Base-by-base conservation (phyloP, 306 rosid genomes). In the Fagus crenata region DNA sequence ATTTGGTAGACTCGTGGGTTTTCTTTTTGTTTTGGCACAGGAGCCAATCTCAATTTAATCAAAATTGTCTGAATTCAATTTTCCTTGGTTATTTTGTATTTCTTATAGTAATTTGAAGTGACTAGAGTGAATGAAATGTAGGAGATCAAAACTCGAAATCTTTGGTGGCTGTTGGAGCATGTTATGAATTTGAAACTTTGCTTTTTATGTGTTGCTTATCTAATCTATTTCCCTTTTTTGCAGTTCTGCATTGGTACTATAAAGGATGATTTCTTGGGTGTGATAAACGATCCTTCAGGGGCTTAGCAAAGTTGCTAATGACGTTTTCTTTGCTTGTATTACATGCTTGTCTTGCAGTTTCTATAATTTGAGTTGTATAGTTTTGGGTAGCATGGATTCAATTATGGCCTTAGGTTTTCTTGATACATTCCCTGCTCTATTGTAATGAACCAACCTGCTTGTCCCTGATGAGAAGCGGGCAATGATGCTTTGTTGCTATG, bases 191-290 rank as follows among this genome's bases (percentile, higher is more conserved):
- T 35, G 37, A 4, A 35, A 7, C 7, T 13, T 53, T 28, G 58
- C 69, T 72, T 64, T 46, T 70, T 15, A 35, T 42, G 4, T 56
- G 55, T 14, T 35, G 18, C 39, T 53, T 2, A 40, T 75, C 40
- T 64, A 71, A 46, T 69, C 51, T 69, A 31, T 58, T 70, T 58
- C 15, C 28, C n/a, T 37, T 9, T 7, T 65, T 73, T 37, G 87
- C 93, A 93, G 98, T 95, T 95, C 77, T 95, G 98, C 88, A 95
- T 95, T 77, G 97, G 97, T 72, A 95, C 97, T 69, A 95, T 95
- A 72, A 95, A 92, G 72, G 98, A 95, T 82, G 98, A 95, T 82
- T 95, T 95, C 88, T 86, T 95, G 89, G 98, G 98, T 59, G 98
- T 95, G 75, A 95, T 95, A 85, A 92, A 95, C 58, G 98, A 95